Base-by-base conservation (phyloP, 1,139 yeast species). In the Saccharomycopsis hybrid region DNA sequence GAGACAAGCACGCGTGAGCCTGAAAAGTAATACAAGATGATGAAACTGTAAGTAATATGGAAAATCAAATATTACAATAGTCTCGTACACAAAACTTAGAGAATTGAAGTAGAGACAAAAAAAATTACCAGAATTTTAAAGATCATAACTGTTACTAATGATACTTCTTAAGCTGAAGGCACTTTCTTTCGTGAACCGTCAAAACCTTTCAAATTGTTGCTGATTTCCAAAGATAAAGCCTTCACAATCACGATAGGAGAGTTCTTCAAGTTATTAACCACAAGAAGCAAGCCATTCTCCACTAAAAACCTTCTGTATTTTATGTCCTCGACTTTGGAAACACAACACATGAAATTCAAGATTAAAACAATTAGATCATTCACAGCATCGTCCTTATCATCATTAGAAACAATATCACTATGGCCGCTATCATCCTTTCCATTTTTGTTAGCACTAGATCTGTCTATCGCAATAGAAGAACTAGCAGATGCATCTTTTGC, bases 131-230 rank as follows among this genome's bases (percentile, higher is more conserved):
- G 64, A 5, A 67, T 80, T 73, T 62, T 68, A 4, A 68, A 74
- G 49, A 63, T 73, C 42, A 97, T 94, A 9, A 92, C 89, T 50
- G 83, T 92, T 51, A 97, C 97, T 3, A 98, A 92, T 64, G n/a
- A n/a, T n/a, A n/a, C n/a, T n/a, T n/a, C n/a, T n/a, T n/a, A n/a
- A n/a, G n/a, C n/a, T n/a, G n/a, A n/a, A n/a, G 50, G 46, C 36
- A 27, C 27, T 38, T 35, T 47, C 36, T 47, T 47, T 9, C 36
- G 41, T 25, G 36, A 33, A n/a, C 28, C 31, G 18, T 47, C 45
- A 37, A 47, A 42, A 8, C 51, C 51, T 25, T 37, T 44, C 13
- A 48, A 36, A 13, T 49, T 46, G 41, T 33, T 46, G 3, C 27
- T 43, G 11, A 49, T 46, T 11, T 46, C 52, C 32, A 35, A 28